These are phyloP conservation scores for Acer campestre DNA, from an alignment of 345 rosid genomes.

Conservation along the genomic window DNA sequence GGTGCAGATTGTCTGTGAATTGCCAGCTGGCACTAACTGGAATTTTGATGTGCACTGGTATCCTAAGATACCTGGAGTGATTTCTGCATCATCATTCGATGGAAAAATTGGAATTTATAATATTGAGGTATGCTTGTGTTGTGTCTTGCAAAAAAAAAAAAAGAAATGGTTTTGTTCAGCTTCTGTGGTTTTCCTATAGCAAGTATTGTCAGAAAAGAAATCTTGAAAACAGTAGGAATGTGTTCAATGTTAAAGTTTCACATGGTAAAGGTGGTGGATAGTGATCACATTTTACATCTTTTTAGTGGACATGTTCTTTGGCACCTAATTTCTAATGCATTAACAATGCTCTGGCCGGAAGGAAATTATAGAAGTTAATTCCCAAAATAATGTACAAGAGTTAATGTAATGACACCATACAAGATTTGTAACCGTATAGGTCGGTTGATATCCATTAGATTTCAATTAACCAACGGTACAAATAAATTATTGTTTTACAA, in stretches of 20 bases:
- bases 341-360: not conserved
- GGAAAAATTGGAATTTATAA: slow-evolving; percentile 94
- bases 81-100: slow-evolving; percentile 97
- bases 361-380: not conserved
- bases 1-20: slow-evolving; percentile 77
- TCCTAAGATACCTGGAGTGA: slow-evolving; percentile 91
- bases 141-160: not conserved
- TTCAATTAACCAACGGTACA: too few relatives aligned
- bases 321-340: not conserved
- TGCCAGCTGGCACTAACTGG: slow-evolving; percentile 97
- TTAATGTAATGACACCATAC: too few relatives aligned
- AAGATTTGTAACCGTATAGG: too few relatives aligned
- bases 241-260: not conserved
- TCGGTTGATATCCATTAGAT: too few relatives aligned
- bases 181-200: not conserved
- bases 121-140: slow-evolving; percentile 67
- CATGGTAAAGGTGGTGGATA: not conserved
- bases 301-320: not conserved
- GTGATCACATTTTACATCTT: too few relatives aligned
- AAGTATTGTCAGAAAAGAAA: slow-evolving; percentile 3
- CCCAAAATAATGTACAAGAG: too few relatives aligned
- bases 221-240: not conserved
- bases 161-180: not conserved
- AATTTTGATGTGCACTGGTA: slow-evolving; percentile 99
- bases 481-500: not conserved